These are phyloP conservation scores for Stemphylium vesicarium DNA, from an alignment of 2,329 filamentous ascomycete species.

Conservation along the genomic window DNA sequence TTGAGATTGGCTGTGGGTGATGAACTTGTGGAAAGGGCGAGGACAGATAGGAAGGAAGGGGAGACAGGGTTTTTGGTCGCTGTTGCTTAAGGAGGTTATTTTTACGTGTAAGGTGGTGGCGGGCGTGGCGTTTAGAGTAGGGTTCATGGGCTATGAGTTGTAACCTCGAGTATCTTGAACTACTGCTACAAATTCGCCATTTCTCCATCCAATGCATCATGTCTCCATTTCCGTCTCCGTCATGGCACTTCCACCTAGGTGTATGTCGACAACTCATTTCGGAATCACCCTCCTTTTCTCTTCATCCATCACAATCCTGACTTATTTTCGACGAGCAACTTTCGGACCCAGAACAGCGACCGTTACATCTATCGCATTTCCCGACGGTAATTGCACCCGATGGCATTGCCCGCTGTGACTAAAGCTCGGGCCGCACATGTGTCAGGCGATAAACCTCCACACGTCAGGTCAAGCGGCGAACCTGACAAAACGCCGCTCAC, in stretches of 20 bases:
- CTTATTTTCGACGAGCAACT: no score
- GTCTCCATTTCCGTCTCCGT: background rate
- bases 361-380: background rate
- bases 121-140: background rate
- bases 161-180: no score
- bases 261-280: no score
- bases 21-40: conserved; percentile 74
- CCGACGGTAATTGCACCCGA: conserved; percentile 3
- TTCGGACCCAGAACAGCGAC: no score
- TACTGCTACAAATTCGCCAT: no score
- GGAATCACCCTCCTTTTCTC: background rate
- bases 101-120: background rate
- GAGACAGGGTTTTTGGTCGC: conserved; percentile 56
- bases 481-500: background rate
- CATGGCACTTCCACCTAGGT: background rate
- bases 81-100: conserved; percentile 24
- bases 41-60: conserved; percentile 71
- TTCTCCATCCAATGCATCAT: no score
- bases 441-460: conserved; percentile 13
- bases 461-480: background rate
- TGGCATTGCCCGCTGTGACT: conserved; percentile 7
- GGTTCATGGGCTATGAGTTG: no score
- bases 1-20: conserved; percentile 80
- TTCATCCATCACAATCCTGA: no score
- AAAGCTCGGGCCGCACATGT: conserved; percentile 17